Percentiles rank a stretch among this genome's conserved stretches.
Conservation (phyloP, 345 rosid species). For the Passiflora organensis region DNA sequence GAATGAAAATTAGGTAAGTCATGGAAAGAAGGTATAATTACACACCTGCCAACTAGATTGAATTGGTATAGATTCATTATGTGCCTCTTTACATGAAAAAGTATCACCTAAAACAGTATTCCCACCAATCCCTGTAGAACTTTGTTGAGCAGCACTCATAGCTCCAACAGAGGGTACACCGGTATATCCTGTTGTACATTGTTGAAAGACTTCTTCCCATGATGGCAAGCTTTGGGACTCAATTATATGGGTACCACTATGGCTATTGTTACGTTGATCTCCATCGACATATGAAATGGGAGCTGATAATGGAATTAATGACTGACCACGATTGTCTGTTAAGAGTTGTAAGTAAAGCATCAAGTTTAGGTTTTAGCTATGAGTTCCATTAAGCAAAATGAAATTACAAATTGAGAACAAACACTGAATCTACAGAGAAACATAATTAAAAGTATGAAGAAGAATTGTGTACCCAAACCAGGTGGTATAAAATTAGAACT, state of each 20-base stretch:
- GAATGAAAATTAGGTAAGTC: not conserved
- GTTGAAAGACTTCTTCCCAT: conserved; percentile 64
- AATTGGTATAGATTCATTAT: conserved; percentile 34
- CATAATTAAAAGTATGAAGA: no score
- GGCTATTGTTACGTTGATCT: conserved; percentile 29
- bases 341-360: conserved; percentile 13
- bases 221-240: conserved; percentile 53
- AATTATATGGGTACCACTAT: conserved; percentile 13
- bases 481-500: conserved; percentile 21
- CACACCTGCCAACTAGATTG: conserved; percentile 72
- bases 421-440: no score
- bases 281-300: conserved; percentile 30
- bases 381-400: not conserved
- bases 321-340: conserved; percentile 36
- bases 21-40: not conserved
- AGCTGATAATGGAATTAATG: conserved; percentile 30
- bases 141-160: conserved; percentile 26
- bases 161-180: conserved; percentile 33
- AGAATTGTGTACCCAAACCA: conserved; percentile 30
- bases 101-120: conserved; percentile 27
- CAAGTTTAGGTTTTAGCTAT: conserved; percentile 13
- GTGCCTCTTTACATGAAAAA: conserved; percentile 30
- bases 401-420: not conserved
- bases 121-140: conserved; percentile 28
- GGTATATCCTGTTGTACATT: conserved; percentile 35